Conservation (phyloP, 2,329 filamentous ascomycete genomes). For the Scedosporium aurantiacum region DNA sequence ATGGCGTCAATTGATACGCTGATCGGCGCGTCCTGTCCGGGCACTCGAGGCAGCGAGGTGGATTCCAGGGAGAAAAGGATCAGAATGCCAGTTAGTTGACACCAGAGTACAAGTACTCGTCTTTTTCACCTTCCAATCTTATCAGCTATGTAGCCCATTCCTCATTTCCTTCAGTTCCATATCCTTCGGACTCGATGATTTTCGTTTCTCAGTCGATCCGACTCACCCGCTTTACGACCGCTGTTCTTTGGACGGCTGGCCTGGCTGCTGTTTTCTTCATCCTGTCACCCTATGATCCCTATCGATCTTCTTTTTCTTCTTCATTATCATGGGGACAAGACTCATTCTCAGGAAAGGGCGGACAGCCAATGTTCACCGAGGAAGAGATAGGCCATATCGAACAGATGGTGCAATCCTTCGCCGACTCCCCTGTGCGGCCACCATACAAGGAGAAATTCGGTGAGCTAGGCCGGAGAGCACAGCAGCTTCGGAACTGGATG, state of each 20-base stretch:
- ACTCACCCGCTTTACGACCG: not conserved
- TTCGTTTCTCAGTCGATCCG: not conserved
- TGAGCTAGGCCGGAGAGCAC: constrained; percentile 19
- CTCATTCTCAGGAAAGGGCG: not conserved
- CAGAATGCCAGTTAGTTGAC: too few relatives aligned
- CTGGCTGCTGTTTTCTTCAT: not conserved
- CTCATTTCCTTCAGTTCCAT: not conserved
- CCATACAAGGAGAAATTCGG: constrained; percentile 21
- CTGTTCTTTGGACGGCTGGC: not conserved
- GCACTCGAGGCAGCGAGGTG: too few relatives aligned
- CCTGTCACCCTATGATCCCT: not conserved
- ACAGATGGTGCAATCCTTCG: constrained; percentile 13
- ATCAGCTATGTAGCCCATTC: not conserved
- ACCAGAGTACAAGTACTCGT: too few relatives aligned
- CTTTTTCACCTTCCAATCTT: not conserved
- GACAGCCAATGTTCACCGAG: not conserved
- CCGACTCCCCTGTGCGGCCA: constrained; percentile 17
- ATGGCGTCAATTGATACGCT: too few relatives aligned
- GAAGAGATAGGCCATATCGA: constrained; percentile 3
- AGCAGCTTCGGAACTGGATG: constrained; percentile 14
- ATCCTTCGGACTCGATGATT: not conserved
- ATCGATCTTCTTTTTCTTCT: not conserved
- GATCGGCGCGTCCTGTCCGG: too few relatives aligned
- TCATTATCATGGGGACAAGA: not conserved
- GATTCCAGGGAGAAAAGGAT: too few relatives aligned